phyloP scores from a whole-genome alignment of 495 filamentous ascomycete genomes.

The Lophium mytilinum region DNA sequence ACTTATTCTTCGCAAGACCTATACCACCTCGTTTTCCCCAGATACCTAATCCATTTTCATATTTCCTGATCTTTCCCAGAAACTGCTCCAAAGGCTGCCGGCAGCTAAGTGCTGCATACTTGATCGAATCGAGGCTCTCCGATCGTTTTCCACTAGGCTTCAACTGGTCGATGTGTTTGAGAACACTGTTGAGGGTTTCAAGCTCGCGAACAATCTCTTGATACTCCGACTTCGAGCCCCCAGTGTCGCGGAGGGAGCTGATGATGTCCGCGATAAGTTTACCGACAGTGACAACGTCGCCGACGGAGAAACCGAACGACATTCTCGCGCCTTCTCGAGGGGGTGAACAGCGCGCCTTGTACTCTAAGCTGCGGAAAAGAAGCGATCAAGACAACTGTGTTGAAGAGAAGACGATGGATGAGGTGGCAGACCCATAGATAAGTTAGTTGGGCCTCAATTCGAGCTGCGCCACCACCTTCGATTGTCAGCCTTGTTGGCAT shows the following conservation, averaged over 20 bases:
- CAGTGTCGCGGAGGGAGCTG: not conserved
- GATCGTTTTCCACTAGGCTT: not conserved
- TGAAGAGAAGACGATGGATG: no score
- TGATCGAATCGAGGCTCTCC: not conserved
- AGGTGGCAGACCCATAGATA: no score
- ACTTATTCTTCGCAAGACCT: not conserved
- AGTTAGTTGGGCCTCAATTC: no score
- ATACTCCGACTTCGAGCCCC: slow-evolving; percentile 3
- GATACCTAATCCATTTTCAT: not conserved
- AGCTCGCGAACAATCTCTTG: slow-evolving; percentile 7
- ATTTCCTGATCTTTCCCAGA: slow-evolving; percentile 2
- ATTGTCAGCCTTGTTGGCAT: no score
- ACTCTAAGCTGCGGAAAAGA: no score
- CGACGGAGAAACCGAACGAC: slow-evolving; percentile 3
- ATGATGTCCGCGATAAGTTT: slow-evolving; percentile 4
- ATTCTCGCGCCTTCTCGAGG: no score
- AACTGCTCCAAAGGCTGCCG: slow-evolving; percentile 4
- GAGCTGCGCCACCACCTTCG: no score
- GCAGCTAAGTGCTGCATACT: slow-evolving; percentile 8
- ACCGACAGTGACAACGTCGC: not conserved
- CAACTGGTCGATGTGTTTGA: slow-evolving; percentile 5
- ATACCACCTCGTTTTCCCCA: not conserved
- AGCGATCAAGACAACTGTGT: no score
- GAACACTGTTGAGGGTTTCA: slow-evolving; percentile 1
- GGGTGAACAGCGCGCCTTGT: no score